These are phyloP conservation scores for Phytophthora melonis DNA, from an alignment of 352 stramenopile genomes.

Conservation along the genomic window DNA sequence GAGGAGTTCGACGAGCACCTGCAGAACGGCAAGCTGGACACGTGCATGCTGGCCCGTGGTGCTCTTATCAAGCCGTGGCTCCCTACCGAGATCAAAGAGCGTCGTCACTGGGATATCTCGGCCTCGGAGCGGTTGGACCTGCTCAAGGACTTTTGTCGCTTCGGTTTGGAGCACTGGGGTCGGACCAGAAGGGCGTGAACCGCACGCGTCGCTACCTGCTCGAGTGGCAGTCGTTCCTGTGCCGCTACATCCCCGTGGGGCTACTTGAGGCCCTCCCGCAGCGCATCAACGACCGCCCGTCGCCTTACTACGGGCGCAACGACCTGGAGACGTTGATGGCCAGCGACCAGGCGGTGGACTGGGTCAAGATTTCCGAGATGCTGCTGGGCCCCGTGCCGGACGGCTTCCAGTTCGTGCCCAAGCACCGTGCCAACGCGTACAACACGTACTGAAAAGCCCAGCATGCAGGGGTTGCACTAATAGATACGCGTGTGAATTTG, in stretches of 20 bases:
- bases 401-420: conserved; percentile 95
- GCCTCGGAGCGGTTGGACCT: conserved; percentile 97
- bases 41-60: conserved; percentile 92
- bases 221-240: conserved; percentile 99
- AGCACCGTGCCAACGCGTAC: conserved; percentile 98
- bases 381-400: conserved; percentile 96
- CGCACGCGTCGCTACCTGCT: conserved; percentile 98
- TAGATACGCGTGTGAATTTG: conserved; percentile 15
- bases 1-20: conserved; percentile 89
- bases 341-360: conserved; percentile 95
- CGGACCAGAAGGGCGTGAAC: conserved; percentile 98
- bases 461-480: not conserved
- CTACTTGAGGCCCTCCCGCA: conserved; percentile 96
- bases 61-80: conserved; percentile 99
- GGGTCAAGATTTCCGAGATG: conserved; percentile 99
- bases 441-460: conserved; percentile 25
- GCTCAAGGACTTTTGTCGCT: conserved; percentile 97
- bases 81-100: conserved; percentile 99
- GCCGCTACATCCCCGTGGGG: conserved; percentile 98
- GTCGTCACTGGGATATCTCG: conserved; percentile 97
- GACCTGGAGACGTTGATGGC: conserved; percentile 99
- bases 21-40: conserved; percentile 85
- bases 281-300: conserved; percentile 97
- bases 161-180: conserved; percentile 99
- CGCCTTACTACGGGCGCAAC: conserved; percentile 92